Percentiles rank a stretch among this genome's conserved stretches.
These are phyloP conservation scores for Discostella stelligeroides DNA, from an alignment of 108 stramenopile species.

Conservation along the genomic window DNA sequence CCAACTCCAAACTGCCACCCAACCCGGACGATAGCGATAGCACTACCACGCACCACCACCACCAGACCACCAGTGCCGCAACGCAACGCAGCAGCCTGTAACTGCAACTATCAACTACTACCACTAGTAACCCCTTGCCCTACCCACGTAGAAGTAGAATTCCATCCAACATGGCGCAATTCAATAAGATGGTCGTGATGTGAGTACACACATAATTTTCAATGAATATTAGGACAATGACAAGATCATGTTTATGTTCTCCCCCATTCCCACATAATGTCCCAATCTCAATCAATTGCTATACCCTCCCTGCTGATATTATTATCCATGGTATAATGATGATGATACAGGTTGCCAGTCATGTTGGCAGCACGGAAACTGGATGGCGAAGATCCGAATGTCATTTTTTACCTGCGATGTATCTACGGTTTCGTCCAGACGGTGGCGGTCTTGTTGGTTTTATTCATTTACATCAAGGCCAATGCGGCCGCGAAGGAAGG, in stretches of 20 bases:
- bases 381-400: conserved; percentile 83
- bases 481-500: conserved; percentile 28
- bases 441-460: conserved; percentile 56
- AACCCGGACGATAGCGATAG: too few relatives aligned
- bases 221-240: too few relatives aligned
- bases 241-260: not conserved
- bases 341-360: conserved; percentile 70
- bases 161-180: conserved; percentile 4
- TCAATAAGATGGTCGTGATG: conserved; percentile 21
- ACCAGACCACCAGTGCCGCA: too few relatives aligned
- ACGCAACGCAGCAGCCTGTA: too few relatives aligned
- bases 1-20: too few relatives aligned
- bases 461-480: conserved; percentile 69
- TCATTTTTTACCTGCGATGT: conserved; percentile 71
- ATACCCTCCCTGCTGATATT: too few relatives aligned
- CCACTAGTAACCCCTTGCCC: too few relatives aligned
- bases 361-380: conserved; percentile 88
- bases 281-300: not conserved
- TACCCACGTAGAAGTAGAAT: not conserved
- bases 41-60: too few relatives aligned
- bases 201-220: conserved; percentile 1
- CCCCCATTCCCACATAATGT: not conserved
- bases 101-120: too few relatives aligned
- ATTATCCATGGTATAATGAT: too few relatives aligned
- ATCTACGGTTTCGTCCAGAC: conserved; percentile 72